Conservation (phyloP, 805 yeast genomes). For the Wickerhamomyces sydowiorum region DNA sequence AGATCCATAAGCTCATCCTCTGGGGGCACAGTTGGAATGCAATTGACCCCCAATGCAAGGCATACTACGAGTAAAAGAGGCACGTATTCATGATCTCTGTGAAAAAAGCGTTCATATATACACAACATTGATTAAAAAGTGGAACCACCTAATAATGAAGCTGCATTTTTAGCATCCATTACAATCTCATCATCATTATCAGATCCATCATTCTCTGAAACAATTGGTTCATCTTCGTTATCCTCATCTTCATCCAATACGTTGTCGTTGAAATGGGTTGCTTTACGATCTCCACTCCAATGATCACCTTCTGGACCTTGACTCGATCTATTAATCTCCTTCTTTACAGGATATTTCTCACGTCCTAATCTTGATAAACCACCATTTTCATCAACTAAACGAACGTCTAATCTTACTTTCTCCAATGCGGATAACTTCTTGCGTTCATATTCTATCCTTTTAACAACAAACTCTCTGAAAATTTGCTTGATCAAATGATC, state of each 20-base stretch:
- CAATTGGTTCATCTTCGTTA: slow-evolving; percentile 11
- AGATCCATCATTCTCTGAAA: slow-evolving; percentile 24
- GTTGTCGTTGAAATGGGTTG: slow-evolving; percentile 27
- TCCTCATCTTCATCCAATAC: slow-evolving; percentile 12
- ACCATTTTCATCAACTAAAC: slow-evolving; percentile 70
- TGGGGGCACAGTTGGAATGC: too few species aligned
- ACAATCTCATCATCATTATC: slow-evolving; percentile 28
- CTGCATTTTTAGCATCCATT: slow-evolving; percentile 82
- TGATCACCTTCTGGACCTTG: slow-evolving; percentile 49
- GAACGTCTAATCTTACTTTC: slow-evolving; percentile 61
- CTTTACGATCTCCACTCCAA: slow-evolving; percentile 50
- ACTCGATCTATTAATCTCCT: slow-evolving; percentile 22
- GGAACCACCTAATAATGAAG: slow-evolving; percentile 70
- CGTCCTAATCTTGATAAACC: slow-evolving; percentile 83
- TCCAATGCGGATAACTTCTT: slow-evolving; percentile 72
- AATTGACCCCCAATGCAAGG: too few species aligned
- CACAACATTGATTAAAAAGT: slow-evolving; percentile 39
- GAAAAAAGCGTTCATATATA: too few species aligned
- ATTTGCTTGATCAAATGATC: slow-evolving; percentile 47
- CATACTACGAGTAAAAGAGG: too few species aligned
- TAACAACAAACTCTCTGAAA: slow-evolving; percentile 56
- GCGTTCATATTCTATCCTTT: slow-evolving; percentile 81
- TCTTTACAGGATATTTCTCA: slow-evolving; percentile 41
- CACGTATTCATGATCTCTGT: too few species aligned
- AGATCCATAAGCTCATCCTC: too few species aligned